A percentile compares a stretch with the other conserved stretches of the same genome.
Conservation (phyloP, 2,329 filamentous ascomycete species). For the Boeremia exigua region DNA sequence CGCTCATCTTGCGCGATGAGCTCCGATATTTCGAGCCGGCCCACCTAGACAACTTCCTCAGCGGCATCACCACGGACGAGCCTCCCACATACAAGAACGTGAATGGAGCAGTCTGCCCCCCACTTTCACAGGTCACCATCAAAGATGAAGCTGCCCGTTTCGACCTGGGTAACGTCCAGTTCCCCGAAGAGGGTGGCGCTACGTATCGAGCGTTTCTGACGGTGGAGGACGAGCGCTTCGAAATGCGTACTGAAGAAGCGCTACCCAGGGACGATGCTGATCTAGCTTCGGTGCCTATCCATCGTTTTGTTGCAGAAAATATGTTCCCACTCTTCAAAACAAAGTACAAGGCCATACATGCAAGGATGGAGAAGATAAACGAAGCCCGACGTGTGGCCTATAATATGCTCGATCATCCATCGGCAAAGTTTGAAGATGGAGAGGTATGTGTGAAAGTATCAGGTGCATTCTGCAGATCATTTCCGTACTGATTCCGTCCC, state of each 20-base stretch:
- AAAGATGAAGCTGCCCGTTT: conserved; percentile 28
- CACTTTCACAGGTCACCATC: conserved; percentile 28
- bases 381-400: conserved; percentile 29
- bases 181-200: conserved; percentile 22
- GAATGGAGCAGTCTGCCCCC: conserved; percentile 30
- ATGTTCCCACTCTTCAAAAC: conserved; percentile 32
- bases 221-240: conserved; percentile 26
- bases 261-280: conserved; percentile 27
- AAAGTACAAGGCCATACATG: conserved; percentile 34
- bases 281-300: conserved; percentile 28
- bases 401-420: conserved; percentile 20
- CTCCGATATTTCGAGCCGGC: conserved; percentile 31
- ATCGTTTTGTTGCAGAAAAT: conserved; percentile 29
- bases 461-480: neutral
- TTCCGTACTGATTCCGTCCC: neutral
- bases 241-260: conserved; percentile 27
- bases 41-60: conserved; percentile 38
- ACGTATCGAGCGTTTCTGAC: conserved; percentile 22
- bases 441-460: conserved; percentile 25
- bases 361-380: conserved; percentile 32
- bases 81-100: conserved; percentile 36
- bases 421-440: conserved; percentile 24
- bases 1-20: conserved; percentile 34
- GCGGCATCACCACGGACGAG: conserved; percentile 33
- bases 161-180: conserved; percentile 41